Conservation (phyloP, 129 eudicot genomes). For the Pittosporum tobira region DNA sequence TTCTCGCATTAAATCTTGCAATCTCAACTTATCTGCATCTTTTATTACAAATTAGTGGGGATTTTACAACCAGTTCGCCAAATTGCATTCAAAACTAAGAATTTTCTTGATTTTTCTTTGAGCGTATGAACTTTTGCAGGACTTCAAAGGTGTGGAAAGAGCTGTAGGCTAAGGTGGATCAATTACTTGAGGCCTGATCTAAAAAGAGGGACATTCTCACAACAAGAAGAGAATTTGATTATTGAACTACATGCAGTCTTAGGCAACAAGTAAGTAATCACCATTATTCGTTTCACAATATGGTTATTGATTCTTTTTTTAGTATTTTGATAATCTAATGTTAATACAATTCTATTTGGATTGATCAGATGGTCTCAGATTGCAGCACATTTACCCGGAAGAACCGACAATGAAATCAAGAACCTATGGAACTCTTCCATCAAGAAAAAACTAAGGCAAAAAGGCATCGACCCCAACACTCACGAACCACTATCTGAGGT, state of each 20-base stretch:
- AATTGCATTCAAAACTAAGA: neutral
- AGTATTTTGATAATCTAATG: neutral
- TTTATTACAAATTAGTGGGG: too few species aligned
- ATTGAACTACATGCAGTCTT: slow-evolving; percentile 88
- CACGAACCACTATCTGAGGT: slow-evolving; percentile 68
- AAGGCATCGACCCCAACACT: slow-evolving; percentile 92
- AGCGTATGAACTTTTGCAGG: slow-evolving; percentile 27
- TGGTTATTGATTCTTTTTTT: neutral
- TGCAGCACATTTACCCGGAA: slow-evolving; percentile 82
- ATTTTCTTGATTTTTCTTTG: neutral
- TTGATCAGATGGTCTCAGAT: slow-evolving; percentile 84
- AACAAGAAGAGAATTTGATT: slow-evolving; percentile 79
- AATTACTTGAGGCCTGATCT: slow-evolving; percentile 88
- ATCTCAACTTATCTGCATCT: too few species aligned
- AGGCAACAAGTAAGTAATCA: slow-evolving; percentile 65
- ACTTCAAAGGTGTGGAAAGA: slow-evolving; percentile 89
- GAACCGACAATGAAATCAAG: slow-evolving; percentile 94
- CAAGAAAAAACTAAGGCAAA: slow-evolving; percentile 86
- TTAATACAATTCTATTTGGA: neutral
- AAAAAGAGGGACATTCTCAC: slow-evolving; percentile 91
- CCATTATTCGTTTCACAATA: neutral
- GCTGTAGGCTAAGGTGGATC: slow-evolving; percentile 92
- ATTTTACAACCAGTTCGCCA: too few species aligned
- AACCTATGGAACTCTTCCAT: slow-evolving; percentile 93
- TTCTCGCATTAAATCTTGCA: too few species aligned